Percentiles rank a stretch among this genome's conserved stretches.
Evolutionary conservation across 768 basidiomycete genomes (phyloP).

Genomic region (Dacryopinax spathularia): DNA sequence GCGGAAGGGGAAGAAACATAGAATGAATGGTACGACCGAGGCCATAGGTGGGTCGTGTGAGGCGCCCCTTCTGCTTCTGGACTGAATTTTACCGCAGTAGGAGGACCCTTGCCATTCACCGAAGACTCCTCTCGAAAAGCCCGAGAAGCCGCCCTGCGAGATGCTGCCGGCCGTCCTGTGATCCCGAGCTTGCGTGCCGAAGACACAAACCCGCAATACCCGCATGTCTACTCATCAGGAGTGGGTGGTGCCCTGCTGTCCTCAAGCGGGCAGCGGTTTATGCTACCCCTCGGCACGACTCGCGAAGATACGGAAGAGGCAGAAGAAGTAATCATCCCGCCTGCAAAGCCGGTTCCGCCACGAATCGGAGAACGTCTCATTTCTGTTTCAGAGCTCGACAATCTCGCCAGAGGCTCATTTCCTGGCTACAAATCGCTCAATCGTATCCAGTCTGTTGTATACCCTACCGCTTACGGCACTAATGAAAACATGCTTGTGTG

Average conservation of each 20-base stretch:
- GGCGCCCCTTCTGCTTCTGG: neutral
- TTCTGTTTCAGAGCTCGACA: slow-evolving; percentile 56
- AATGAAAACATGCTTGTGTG: slow-evolving; percentile 95
- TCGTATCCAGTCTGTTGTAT: slow-evolving; percentile 89
- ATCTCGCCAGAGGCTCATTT: slow-evolving; percentile 68
- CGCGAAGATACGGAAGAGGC: slow-evolving; percentile 54
- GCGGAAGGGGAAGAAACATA: neutral
- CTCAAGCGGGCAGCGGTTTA: slow-evolving; percentile 59
- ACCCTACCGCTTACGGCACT: slow-evolving; percentile 79
- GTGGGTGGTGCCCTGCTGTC: slow-evolving; percentile 52
- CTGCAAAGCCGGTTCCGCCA: slow-evolving; percentile 63
- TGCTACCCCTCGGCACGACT: slow-evolving; percentile 70
- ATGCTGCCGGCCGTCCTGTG: neutral
- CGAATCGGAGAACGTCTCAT: slow-evolving; percentile 57
- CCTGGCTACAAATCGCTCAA: slow-evolving; percentile 78
- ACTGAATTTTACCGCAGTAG: neutral
- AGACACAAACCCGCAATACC: slow-evolving; percentile 35
- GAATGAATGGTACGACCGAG: neutral
- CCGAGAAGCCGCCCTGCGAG: neutral
- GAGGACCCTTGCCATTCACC: neutral
- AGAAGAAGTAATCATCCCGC: slow-evolving; percentile 83
- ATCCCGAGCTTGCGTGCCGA: slow-evolving; percentile 14
- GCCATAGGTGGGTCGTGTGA: slow-evolving; percentile 10
- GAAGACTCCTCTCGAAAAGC: neutral
- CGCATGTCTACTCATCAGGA: slow-evolving; percentile 71